A percentile compares a stretch with the other conserved stretches of the same genome.
Evolutionary conservation across 1,284 basidiomycete species (phyloP).

Genomic region (Earliella scabrosa): DNA sequence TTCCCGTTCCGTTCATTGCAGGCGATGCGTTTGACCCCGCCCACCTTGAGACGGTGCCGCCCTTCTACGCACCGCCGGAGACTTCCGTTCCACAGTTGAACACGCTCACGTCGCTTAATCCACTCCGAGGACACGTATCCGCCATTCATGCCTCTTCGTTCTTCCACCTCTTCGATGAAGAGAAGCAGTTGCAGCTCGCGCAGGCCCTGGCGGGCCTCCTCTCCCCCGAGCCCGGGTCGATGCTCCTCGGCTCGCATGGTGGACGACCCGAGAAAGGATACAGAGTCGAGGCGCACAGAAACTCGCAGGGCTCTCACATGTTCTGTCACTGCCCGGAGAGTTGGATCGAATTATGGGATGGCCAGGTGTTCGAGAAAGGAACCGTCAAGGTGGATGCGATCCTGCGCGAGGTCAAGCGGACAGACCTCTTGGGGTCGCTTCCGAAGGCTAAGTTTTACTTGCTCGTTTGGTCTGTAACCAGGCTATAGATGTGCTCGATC

Average conservation of each 20-base stretch:
- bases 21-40: slow-evolving; percentile 48
- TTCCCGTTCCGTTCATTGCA: slow-evolving; percentile 48
- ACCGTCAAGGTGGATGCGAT: slow-evolving; percentile 40
- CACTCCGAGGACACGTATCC: slow-evolving; percentile 48
- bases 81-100: slow-evolving; percentile 34
- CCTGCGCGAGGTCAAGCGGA: background rate
- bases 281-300: slow-evolving; percentile 4
- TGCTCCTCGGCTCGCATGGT: slow-evolving; percentile 41
- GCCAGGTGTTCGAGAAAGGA: slow-evolving; percentile 42
- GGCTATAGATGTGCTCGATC: too few relatives aligned
- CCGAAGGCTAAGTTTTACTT: slow-evolving; percentile 23
- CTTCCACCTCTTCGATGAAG: slow-evolving; percentile 57
- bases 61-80: slow-evolving; percentile 31
- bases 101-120: slow-evolving; percentile 43
- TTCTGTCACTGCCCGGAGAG: slow-evolving; percentile 42
- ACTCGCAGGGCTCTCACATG: slow-evolving; percentile 8
- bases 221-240: slow-evolving; percentile 39
- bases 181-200: slow-evolving; percentile 45
- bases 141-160: slow-evolving; percentile 52
- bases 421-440: background rate
- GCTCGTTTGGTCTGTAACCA: slow-evolving; percentile 33
- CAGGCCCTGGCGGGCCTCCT: slow-evolving; percentile 43
- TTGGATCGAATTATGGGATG: slow-evolving; percentile 49
- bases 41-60: slow-evolving; percentile 36
- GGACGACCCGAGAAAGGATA: slow-evolving; percentile 31